Base-by-base conservation (phyloP, 768 basidiomycete genomes). In the Fomitopsis pulvina region DNA sequence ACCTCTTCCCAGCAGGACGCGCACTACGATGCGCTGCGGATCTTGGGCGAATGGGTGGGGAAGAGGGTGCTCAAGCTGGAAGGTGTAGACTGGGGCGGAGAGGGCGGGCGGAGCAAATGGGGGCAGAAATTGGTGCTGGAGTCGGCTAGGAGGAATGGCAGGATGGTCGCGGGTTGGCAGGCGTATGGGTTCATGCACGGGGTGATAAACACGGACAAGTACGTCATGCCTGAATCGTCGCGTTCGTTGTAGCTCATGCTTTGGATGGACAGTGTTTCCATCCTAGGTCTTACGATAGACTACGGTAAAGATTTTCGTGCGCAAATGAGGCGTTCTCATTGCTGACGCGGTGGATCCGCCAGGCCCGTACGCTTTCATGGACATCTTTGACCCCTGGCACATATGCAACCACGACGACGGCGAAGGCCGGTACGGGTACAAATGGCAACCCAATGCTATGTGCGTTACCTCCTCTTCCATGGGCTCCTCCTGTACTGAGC, bases 181-280 rank as follows among this genome's bases (percentile, higher is more conserved):
- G 91, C 81, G 6, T 88, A 87, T 64, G 92, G 92, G 1, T 93
- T 89, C 63, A 91, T 92, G 91, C 90, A 93, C 61, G 92, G 92
- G 0, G 95, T 99, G 30, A 92, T 99, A 58, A 98, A 98, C 62
- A 95, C 94, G 1, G 95, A 97, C 71, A 96, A 95, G 87, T 87
- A 56, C 51, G 77, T 61, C n/a, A 2, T 22, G 24, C 48, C 26
- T 10, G 40, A 16, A 12, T 26, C 7, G 4, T 16, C 5, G 32
- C 4, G 18, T 32, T 20, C n/a, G 20, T 10, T 20, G 11, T 21
- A 14, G 6, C 29, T 6, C 45, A 11, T 14, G 16, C 14, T 4
- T 4, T 9, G 10, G 29, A 39, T 29, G 14, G 22, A n/a, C 54
- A 88, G 86, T 48, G 79, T 88, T 20, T 88, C 86, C 2, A 71